Percentiles rank a stretch among this genome's conserved stretches.
Evolutionary conservation across 1,284 basidiomycete genomes (phyloP).

Genomic region (Apiotrichum porosum): DNA sequence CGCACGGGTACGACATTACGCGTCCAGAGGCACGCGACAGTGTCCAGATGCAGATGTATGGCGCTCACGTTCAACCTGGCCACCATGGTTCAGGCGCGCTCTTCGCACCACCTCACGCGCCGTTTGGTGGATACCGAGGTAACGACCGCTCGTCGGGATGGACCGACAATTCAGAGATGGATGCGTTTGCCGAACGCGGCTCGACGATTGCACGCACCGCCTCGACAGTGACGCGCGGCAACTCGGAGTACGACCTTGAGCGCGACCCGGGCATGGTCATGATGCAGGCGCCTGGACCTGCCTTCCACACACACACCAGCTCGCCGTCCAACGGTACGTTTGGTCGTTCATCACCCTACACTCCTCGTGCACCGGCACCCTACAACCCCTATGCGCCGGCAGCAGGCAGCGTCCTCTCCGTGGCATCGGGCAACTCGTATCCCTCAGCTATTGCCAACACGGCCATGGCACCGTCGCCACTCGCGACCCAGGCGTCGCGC

Average conservation of each 20-base stretch:
- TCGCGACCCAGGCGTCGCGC: too few relatives aligned
- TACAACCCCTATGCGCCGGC: background rate
- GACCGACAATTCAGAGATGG: constrained; percentile 35
- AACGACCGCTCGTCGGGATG: constrained; percentile 13
- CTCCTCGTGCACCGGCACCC: background rate
- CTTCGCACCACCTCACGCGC: background rate
- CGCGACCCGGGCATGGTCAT: constrained; percentile 7
- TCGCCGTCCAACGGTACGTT: background rate
- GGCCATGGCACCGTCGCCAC: background rate
- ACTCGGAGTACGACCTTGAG: constrained; percentile 20
- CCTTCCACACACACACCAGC: background rate
- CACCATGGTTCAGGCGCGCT: background rate
- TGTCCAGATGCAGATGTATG: constrained; percentile 1
- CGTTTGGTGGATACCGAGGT: background rate
- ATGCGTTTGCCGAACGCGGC: constrained; percentile 30
- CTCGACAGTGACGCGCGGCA: constrained; percentile 20
- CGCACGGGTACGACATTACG: background rate
- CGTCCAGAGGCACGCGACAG: constrained; percentile 8
- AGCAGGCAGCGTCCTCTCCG: background rate
- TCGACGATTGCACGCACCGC: constrained; percentile 31
- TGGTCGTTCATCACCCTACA: background rate
- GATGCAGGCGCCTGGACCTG: background rate
- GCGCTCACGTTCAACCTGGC: background rate
- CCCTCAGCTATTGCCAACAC: background rate
- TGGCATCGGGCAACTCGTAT: too few relatives aligned